A percentile compares a stretch with the other conserved stretches of the same genome.
Evolutionary conservation across 345 rosid species (phyloP).

Genomic region (Euphorbia peplus): DNA sequence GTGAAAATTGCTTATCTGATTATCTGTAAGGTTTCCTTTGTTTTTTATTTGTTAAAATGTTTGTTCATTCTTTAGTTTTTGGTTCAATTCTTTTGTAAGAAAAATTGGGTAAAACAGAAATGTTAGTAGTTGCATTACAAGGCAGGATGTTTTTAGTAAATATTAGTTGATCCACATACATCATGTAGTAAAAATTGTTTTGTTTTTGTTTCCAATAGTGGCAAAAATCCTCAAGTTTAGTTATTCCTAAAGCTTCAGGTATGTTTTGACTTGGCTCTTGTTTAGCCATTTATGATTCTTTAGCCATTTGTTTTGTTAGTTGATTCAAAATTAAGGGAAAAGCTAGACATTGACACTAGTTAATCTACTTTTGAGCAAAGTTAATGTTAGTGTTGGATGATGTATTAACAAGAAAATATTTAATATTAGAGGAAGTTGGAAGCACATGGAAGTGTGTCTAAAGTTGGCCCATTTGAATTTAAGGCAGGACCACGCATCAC

Average conservation of each 20-base stretch:
- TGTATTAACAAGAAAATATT: too few relatives aligned
- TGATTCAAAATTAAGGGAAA: not conserved
- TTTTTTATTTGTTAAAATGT: slow-evolving; percentile 1
- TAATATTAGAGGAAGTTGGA: too few relatives aligned
- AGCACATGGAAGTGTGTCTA: slow-evolving; percentile 22
- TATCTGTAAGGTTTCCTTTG: slow-evolving; percentile 17
- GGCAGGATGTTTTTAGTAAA: slow-evolving; percentile 11
- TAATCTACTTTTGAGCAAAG: too few relatives aligned
- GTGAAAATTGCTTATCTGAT: slow-evolving; percentile 15
- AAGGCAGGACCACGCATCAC: slow-evolving; percentile 33
- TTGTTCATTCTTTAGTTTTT: slow-evolving; percentile 45
- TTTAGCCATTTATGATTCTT: not conserved
- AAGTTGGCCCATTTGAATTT: slow-evolving; percentile 18
- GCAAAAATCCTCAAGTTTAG: not conserved
- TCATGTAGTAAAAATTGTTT: not conserved
- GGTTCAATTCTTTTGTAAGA: slow-evolving; percentile 48
- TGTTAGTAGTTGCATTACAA: slow-evolving; percentile 32
- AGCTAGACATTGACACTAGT: not conserved
- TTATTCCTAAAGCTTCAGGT: not conserved
- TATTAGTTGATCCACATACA: slow-evolving; percentile 2
- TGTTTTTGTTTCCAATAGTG: not conserved
- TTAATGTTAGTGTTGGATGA: too few relatives aligned
- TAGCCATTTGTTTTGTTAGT: not conserved
- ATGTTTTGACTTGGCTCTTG: not conserved
- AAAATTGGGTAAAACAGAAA: slow-evolving; percentile 27